Conservation (phyloP, 306 rosid genomes). For the Begonia masoniana region DNA sequence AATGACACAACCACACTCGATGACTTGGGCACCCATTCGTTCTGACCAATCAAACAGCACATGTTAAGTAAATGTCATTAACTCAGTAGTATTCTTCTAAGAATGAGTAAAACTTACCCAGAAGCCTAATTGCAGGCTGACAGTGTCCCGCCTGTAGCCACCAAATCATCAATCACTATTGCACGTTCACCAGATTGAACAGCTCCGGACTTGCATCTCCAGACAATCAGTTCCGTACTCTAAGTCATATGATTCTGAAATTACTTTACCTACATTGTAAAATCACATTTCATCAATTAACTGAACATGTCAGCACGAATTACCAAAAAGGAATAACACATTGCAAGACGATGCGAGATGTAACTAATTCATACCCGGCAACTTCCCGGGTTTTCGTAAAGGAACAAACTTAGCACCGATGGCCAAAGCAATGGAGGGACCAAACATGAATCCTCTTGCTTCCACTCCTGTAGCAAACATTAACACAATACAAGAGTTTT, state of each 20-base stretch:
- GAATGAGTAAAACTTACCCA: conserved; percentile 35
- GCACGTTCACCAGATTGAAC: conserved; percentile 74
- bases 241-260: conserved; percentile 67
- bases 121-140: conserved; percentile 83
- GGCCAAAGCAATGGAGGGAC: conserved; percentile 81
- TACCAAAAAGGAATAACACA: too few species aligned
- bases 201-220: conserved; percentile 84
- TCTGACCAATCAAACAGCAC: conserved; percentile 26
- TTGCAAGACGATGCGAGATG: too few species aligned
- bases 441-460: conserved; percentile 96
- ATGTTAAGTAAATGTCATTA: not conserved
- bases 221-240: conserved; percentile 87
- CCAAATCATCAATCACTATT: conserved; percentile 74
- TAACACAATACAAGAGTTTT: too few species aligned
- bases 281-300: too few species aligned
- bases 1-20: conserved; percentile 90
- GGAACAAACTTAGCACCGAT: conserved; percentile 98
- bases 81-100: not conserved
- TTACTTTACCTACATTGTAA: conserved; percentile 44
- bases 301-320: too few species aligned
- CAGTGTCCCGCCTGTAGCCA: conserved; percentile 94
- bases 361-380: conserved; percentile 42
- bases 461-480: conserved; percentile 51
- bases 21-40: conserved; percentile 79
- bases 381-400: conserved; percentile 77